phyloP scores from a whole-genome alignment of 139 green algal species.

The Desmodesmus armatus region DNA sequence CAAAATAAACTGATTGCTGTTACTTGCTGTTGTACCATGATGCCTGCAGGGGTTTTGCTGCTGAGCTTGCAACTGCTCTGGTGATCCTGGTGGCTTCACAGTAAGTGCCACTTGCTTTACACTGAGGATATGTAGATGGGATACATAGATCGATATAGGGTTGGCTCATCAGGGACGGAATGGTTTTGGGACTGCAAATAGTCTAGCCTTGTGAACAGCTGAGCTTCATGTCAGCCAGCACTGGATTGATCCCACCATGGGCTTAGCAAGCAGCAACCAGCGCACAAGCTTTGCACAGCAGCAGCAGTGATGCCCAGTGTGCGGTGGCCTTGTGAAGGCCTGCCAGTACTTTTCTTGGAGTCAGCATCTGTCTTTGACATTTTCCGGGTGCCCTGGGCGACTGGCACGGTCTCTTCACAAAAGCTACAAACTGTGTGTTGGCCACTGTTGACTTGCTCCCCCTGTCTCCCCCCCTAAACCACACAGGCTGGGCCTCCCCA shows the following conservation, averaged over 20 bases:
- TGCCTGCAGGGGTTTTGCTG: constrained; percentile 71
- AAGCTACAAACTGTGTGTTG: not conserved
- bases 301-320: no score
- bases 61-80: constrained; percentile 70
- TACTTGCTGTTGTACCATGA: constrained; percentile 30
- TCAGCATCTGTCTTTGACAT: not conserved
- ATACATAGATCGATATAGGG: no score
- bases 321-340: no score
- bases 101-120: not conserved
- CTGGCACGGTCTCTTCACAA: not conserved
- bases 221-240: no score
- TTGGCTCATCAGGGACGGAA: no score
- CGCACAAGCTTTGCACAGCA: no score
- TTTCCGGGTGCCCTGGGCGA: not conserved
- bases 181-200: no score
- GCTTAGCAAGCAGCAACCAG: no score
- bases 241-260: no score
- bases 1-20: not conserved
- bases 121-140: no score
- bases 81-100: constrained; percentile 70
- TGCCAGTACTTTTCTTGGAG: no score
- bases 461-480: not conserved
- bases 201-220: no score
- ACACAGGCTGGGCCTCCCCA: constrained; percentile 24
- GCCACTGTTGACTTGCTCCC: not conserved